Evolutionary conservation across 176 grass and related monocot species (phyloP).

Genomic region (Eragrostis nindensis): DNA sequence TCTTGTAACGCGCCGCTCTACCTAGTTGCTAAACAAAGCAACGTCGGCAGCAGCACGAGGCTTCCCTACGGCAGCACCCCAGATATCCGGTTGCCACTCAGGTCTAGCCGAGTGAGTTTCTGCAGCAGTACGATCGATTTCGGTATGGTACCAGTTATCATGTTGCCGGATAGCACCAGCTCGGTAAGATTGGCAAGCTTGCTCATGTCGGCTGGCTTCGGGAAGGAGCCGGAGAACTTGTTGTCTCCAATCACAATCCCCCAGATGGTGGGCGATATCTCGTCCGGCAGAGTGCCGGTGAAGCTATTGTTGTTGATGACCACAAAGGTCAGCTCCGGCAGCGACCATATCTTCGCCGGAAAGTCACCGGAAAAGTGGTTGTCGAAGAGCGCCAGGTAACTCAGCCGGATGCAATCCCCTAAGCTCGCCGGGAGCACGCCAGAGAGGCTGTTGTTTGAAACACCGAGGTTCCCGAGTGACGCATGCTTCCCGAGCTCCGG

Average conservation of each 20-base stretch:
- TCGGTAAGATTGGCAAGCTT: constrained; percentile 39
- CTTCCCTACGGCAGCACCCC: constrained; percentile 49
- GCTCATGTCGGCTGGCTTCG: constrained; percentile 47
- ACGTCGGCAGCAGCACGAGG: constrained; percentile 21
- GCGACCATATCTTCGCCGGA: constrained; percentile 52
- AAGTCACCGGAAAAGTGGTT: constrained; percentile 67
- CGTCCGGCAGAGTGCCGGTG: constrained; percentile 49
- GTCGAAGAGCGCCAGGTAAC: constrained; percentile 54
- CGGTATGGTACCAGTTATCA: constrained; percentile 60
- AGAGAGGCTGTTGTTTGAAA: constrained; percentile 50
- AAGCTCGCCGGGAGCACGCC: constrained; percentile 48
- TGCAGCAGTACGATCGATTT: constrained; percentile 34
- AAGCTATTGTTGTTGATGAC: constrained; percentile 65
- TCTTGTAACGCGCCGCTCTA: no score
- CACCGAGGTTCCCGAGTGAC: constrained; percentile 46
- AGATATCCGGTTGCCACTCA: constrained; percentile 58
- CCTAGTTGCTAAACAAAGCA: constrained; percentile 6
- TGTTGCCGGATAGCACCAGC: constrained; percentile 38
- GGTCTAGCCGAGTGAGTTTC: constrained; percentile 50
- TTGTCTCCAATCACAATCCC: constrained; percentile 63
- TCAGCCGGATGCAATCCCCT: constrained; percentile 19
- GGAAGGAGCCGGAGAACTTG: constrained; percentile 61
- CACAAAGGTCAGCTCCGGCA: constrained; percentile 29
- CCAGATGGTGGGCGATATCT: constrained; percentile 31
- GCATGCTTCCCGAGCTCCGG: constrained; percentile 64